Evolutionary conservation across 2,329 filamentous ascomycete species (phyloP).

Genomic region (Teratosphaeria epicoccoides): DNA sequence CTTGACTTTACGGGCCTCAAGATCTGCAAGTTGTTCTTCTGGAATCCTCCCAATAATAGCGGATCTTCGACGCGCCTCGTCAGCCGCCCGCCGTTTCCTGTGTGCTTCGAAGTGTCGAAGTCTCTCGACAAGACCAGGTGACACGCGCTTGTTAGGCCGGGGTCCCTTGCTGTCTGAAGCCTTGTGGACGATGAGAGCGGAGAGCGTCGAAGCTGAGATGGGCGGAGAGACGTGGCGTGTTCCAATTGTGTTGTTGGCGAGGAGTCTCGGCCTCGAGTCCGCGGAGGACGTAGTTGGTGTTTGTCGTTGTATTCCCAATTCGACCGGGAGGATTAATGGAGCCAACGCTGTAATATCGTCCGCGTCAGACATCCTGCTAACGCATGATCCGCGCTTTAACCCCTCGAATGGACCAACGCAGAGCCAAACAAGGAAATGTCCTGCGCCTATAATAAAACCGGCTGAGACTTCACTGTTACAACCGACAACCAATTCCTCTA

Average conservation of each 20-base stretch:
- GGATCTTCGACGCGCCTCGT: slow-evolving; percentile 25
- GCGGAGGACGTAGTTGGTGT: background rate
- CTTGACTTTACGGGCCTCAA: slow-evolving; percentile 52
- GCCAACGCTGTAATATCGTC: background rate
- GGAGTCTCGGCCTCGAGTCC: background rate
- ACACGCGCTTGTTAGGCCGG: slow-evolving; percentile 25
- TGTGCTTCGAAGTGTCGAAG: slow-evolving; percentile 33
- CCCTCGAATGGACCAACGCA: background rate
- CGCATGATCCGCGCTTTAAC: background rate
- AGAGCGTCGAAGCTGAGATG: background rate
- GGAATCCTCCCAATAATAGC: slow-evolving; percentile 53
- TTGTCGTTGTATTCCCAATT: background rate
- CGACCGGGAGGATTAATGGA: background rate
- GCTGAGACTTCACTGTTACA: no score
- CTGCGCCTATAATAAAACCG: no score
- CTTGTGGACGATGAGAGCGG: background rate
- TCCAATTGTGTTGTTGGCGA: background rate
- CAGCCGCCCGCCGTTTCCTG: slow-evolving; percentile 27
- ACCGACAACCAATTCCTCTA: background rate
- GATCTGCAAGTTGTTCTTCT: slow-evolving; percentile 57
- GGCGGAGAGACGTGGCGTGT: background rate
- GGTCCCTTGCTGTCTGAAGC: slow-evolving; percentile 18
- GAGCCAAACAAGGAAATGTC: background rate
- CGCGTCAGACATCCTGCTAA: background rate
- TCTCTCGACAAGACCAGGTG: slow-evolving; percentile 35